These are phyloP conservation scores for Halophytophthora polymorphica DNA, from an alignment of 352 stramenopile genomes.

Conservation along the genomic window DNA sequence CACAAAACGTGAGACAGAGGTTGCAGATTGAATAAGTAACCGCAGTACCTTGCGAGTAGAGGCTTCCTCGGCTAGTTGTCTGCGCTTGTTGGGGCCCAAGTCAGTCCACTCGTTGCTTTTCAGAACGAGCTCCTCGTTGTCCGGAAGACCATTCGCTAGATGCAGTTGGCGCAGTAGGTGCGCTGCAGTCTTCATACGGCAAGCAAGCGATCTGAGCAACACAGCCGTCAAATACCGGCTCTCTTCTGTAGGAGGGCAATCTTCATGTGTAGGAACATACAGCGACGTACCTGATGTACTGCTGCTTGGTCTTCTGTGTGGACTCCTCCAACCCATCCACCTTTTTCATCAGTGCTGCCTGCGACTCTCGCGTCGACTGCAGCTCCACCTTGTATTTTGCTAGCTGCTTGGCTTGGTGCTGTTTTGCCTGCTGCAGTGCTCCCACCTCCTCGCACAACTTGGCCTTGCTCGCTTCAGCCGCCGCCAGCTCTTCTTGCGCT, in stretches of 20 bases:
- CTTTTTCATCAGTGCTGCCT: conserved; percentile 43
- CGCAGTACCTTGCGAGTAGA: conserved; percentile 19
- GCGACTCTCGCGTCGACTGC: conserved; percentile 39
- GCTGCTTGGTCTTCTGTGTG: conserved; percentile 39
- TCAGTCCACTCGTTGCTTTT: conserved; percentile 29
- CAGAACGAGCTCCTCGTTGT: conserved; percentile 19
- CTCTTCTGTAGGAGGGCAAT: too few species aligned
- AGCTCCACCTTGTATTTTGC: conserved; percentile 43
- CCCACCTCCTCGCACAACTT: conserved; percentile 63
- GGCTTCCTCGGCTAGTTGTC: conserved; percentile 20
- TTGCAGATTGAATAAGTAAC: conserved; percentile 2
- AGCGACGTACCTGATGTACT: conserved; percentile 47
- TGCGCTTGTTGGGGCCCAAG: conserved; percentile 39
- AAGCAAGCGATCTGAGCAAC: conserved; percentile 46
- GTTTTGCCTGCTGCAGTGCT: conserved; percentile 43
- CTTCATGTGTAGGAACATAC: too few species aligned
- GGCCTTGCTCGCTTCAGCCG: conserved; percentile 36
- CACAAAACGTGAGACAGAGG: conserved; percentile 14
- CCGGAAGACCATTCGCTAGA: conserved; percentile 13
- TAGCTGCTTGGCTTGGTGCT: conserved; percentile 41
- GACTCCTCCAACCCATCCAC: conserved; percentile 35
- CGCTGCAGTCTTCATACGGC: conserved; percentile 46
- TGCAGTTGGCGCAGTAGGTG: conserved; percentile 48
- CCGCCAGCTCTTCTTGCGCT: conserved; percentile 61
- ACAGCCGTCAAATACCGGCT: not conserved